A percentile compares a stretch with the other conserved stretches of the same genome.
Evolutionary conservation across 805 yeast genomes (phyloP).

Genomic region (Babjeviella inositovora): DNA sequence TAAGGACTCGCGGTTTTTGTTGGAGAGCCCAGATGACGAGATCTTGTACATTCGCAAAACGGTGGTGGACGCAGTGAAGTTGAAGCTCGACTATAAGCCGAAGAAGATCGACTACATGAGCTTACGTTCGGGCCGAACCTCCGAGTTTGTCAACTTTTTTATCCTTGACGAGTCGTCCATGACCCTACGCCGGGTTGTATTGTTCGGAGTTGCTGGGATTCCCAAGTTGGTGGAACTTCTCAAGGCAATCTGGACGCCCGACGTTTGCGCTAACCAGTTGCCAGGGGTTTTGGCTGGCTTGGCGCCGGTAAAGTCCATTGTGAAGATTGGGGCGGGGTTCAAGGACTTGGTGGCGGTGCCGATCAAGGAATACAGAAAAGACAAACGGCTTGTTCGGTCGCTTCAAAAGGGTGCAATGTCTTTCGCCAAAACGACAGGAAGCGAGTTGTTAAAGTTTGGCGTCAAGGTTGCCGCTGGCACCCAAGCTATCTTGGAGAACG

Average conservation of each 20-base stretch:
- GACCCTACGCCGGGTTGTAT: conserved; percentile 36
- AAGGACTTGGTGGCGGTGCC: conserved; percentile 64
- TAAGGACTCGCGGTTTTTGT: conserved; percentile 49
- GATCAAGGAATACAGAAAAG: conserved; percentile 54
- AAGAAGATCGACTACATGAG: conserved; percentile 78
- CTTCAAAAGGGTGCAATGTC: conserved; percentile 59
- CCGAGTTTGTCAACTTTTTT: conserved; percentile 80
- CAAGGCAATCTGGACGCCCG: conserved; percentile 75
- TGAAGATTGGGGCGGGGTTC: conserved; percentile 66
- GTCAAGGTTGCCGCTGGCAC: conserved; percentile 82
- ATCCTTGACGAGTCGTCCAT: conserved; percentile 76
- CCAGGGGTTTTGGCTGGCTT: conserved; percentile 73
- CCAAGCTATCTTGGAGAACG: conserved; percentile 61
- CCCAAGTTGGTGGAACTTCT: conserved; percentile 37
- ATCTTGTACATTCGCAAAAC: conserved; percentile 54
- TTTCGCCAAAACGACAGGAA: conserved; percentile 66
- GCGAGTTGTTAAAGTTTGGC: conserved; percentile 68
- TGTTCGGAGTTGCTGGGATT: conserved; percentile 71
- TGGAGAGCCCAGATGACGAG: conserved; percentile 46
- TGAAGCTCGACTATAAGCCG: conserved; percentile 83
- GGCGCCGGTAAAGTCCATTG: conserved; percentile 65
- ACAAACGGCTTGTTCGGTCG: conserved; percentile 53
- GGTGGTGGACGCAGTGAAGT: conserved; percentile 35
- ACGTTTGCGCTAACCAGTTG: conserved; percentile 67
- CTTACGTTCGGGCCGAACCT: conserved; percentile 69